Conservation (phyloP, 306 rosid genomes). For the Medicago lupulina region DNA sequence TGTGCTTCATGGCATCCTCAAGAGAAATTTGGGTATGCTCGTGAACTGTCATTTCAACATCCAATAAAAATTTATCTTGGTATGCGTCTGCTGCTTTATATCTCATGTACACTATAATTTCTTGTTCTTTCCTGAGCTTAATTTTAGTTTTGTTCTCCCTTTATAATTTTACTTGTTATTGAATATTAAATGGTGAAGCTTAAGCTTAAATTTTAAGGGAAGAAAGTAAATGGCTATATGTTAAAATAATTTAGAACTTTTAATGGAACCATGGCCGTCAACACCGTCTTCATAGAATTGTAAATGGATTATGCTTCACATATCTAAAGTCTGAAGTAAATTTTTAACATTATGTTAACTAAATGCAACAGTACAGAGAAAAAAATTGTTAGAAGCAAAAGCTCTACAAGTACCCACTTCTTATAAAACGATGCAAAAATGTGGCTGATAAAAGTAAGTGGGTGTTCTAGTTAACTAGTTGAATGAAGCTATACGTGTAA, state of each 20-base stretch:
- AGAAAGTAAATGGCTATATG: conserved; percentile 21
- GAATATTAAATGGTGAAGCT: conserved; percentile 4
- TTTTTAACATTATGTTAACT: conserved; percentile 1
- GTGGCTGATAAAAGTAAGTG: not conserved
- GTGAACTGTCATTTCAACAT: conserved; percentile 86
- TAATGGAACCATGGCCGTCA: not conserved
- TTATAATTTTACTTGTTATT: conserved; percentile 34
- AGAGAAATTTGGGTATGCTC: conserved; percentile 75
- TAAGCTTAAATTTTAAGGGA: conserved; percentile 26
- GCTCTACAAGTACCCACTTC: not conserved
- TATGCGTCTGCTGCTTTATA: conserved; percentile 47
- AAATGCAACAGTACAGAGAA: not conserved
- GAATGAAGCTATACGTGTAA: conserved; percentile 17
- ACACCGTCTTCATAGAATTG: conserved; percentile 2
- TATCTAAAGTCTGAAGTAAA: conserved; percentile 8
- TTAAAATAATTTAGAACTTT: conserved; percentile 10
- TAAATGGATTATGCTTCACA: conserved; percentile 3
- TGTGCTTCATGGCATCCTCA: conserved; percentile 74
- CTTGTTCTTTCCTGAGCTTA: not conserved
- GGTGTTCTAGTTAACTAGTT: conserved; percentile 21
- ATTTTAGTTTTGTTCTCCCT: conserved; percentile 23
- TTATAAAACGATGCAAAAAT: conserved; percentile 10
- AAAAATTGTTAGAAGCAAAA: conserved; percentile 8
- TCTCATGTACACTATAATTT: conserved; percentile 19
- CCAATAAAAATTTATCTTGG: conserved; percentile 96